phyloP scores from a whole-genome alignment of 2,329 filamentous ascomycete genomes.

The Venturia pyrina region DNA sequence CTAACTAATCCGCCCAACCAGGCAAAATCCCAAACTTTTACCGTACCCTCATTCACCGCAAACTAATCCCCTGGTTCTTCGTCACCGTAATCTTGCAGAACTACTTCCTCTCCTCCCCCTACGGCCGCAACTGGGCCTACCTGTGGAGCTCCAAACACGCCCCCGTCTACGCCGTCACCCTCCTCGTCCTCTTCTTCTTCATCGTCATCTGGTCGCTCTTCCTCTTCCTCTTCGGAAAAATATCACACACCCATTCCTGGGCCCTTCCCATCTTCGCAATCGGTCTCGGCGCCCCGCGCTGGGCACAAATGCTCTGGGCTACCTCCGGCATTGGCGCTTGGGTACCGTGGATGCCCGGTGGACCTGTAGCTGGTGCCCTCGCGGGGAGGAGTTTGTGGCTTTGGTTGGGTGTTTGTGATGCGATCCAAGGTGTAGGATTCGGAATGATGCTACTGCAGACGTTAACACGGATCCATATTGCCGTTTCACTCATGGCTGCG shows the following conservation, averaged over 20 bases:
- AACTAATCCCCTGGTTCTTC: constrained; percentile 60
- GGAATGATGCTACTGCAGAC: constrained; percentile 60
- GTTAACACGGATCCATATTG: constrained; percentile 53
- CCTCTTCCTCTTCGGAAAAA: constrained; percentile 40
- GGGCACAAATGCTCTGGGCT: constrained; percentile 61
- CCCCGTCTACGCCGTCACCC: constrained; percentile 45
- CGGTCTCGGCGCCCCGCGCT: constrained; percentile 54
- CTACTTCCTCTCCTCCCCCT: constrained; percentile 56
- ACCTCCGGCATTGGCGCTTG: constrained; percentile 50
- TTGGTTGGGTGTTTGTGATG: constrained; percentile 57
- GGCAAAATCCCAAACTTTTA: constrained; percentile 58
- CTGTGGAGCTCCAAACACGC: constrained; percentile 50
- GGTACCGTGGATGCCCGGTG: constrained; percentile 49
- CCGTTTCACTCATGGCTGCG: constrained; percentile 49
- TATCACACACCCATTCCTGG: constrained; percentile 54
- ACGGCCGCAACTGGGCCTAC: constrained; percentile 57
- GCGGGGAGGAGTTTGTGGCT: constrained; percentile 52
- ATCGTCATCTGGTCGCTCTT: constrained; percentile 45
- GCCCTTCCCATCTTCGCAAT: constrained; percentile 58
- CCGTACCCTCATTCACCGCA: constrained; percentile 48
- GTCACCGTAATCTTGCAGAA: constrained; percentile 54
- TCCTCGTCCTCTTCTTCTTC: constrained; percentile 48
- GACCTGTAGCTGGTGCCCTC: constrained; percentile 43
- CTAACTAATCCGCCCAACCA: constrained; percentile 17
- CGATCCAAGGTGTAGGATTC: constrained; percentile 55